Evolutionary conservation across 352 stramenopile genomes (phyloP).

Genomic region (Globisporangium canariense): DNA sequence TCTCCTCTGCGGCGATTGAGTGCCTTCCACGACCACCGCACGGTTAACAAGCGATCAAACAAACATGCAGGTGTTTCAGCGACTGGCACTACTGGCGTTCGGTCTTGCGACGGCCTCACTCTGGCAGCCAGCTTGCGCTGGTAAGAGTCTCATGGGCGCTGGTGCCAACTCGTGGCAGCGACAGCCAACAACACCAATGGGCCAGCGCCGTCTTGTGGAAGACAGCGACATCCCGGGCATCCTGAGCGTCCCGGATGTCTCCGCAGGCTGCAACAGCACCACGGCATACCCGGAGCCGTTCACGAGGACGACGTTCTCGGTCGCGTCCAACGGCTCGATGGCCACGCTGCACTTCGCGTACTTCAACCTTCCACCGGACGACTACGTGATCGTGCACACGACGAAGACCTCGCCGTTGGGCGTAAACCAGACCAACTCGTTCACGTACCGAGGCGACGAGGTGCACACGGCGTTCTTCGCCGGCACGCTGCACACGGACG

Average conservation of each 20-base stretch:
- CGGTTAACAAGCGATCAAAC: background rate
- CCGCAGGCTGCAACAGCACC: slow-evolving; percentile 30
- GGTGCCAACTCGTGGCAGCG: background rate
- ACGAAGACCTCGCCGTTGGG: slow-evolving; percentile 11
- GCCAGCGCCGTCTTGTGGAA: background rate
- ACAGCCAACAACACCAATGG: background rate
- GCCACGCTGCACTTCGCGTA: slow-evolving; percentile 58
- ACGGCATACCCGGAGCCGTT: slow-evolving; percentile 25
- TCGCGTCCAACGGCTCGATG: slow-evolving; percentile 42
- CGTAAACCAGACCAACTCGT: slow-evolving; percentile 25
- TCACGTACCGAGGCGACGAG: slow-evolving; percentile 38
- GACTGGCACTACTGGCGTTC: slow-evolving; percentile 3
- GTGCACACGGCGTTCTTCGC: slow-evolving; percentile 33
- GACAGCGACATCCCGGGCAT: background rate
- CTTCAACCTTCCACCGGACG: slow-evolving; percentile 56
- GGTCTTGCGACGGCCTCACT: background rate
- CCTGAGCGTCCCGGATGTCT: slow-evolving; percentile 17
- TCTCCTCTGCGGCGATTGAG: background rate
- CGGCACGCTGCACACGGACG: slow-evolving; percentile 28
- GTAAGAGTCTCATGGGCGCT: background rate
- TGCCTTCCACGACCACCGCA: background rate
- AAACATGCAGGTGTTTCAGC: slow-evolving; percentile 2
- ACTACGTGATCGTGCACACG: slow-evolving; percentile 44
- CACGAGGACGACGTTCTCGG: slow-evolving; percentile 22
- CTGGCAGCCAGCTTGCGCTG: background rate